A percentile compares a stretch with the other conserved stretches of the same genome.
Conservation (phyloP, 2,329 filamentous ascomycete species). For the Pseudogymnoascus sp. region DNA sequence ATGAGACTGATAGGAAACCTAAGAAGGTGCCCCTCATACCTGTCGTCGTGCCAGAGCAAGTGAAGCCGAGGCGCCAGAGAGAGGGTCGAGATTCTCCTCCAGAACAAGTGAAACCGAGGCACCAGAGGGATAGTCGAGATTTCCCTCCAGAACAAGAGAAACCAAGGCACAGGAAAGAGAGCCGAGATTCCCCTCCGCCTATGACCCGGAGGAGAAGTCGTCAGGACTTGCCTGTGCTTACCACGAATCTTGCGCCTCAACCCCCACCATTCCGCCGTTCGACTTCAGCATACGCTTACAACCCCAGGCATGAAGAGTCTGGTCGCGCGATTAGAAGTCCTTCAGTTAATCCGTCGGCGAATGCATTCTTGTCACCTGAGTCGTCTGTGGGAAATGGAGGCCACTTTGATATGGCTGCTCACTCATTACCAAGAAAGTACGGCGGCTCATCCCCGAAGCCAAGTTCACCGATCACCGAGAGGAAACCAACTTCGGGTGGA, state of each 20-base stretch:
- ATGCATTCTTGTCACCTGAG: neutral
- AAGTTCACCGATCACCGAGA: neutral
- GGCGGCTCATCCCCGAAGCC: neutral
- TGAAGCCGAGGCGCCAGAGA: constrained; percentile 8
- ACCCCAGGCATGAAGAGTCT: constrained; percentile 18
- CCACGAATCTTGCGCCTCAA: constrained; percentile 26
- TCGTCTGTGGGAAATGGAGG: neutral
- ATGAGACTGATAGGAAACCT: constrained; percentile 15
- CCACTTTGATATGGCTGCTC: neutral
- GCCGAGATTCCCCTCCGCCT: neutral
- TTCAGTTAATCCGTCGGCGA: neutral
- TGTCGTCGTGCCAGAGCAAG: neutral
- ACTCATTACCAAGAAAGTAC: neutral
- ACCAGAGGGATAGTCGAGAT: neutral
- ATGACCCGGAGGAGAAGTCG: constrained; percentile 19
- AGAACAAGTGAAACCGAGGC: constrained; percentile 10
- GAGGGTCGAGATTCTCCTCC: neutral
- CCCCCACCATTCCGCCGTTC: constrained; percentile 24
- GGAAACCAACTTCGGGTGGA: neutral
- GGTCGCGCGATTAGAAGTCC: neutral
- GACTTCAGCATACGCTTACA: constrained; percentile 20
- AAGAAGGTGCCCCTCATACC: neutral
- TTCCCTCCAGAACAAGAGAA: neutral
- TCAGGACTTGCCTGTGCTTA: constrained; percentile 26
- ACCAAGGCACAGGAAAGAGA: neutral